Percentiles rank a stretch among this genome's conserved stretches.
Conservation (phyloP, 148 eudicot species). For the Polygonum maritimum region DNA sequence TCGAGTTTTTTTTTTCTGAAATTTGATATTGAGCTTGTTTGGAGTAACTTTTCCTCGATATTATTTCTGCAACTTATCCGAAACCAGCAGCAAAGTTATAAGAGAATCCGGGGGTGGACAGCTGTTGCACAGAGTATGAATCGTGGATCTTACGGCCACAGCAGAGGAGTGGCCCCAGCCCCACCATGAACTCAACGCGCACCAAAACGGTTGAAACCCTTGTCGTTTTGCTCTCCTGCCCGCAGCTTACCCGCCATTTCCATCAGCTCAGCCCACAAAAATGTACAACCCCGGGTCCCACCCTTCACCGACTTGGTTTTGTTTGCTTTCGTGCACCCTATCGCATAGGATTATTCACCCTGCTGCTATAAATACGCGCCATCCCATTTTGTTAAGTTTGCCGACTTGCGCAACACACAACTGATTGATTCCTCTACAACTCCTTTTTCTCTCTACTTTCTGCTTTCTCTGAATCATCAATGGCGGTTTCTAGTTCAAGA, state of each 20-base stretch:
- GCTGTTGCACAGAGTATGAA: not conserved
- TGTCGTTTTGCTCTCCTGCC: not conserved
- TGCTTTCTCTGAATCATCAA: slow-evolving; percentile 1
- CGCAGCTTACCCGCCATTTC: slow-evolving; percentile 4
- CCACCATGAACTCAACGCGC: not conserved
- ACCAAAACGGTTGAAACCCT: not conserved
- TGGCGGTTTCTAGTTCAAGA: slow-evolving; percentile 32
- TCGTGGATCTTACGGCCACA: not conserved
- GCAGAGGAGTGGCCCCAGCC: not conserved
- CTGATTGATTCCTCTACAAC: slow-evolving; percentile 16
- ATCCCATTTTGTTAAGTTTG: slow-evolving; percentile 42
- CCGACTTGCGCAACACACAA: slow-evolving; percentile 38
- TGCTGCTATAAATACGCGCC: slow-evolving; percentile 42
- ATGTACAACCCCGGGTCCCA: not conserved
- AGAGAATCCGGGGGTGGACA: not conserved
- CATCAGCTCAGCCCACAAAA: slow-evolving; percentile 1
- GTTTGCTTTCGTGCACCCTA: slow-evolving; percentile 18
- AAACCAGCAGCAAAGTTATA: not conserved
- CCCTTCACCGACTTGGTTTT: slow-evolving; percentile 25
- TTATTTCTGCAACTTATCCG: not conserved
- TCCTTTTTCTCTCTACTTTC: not conserved
- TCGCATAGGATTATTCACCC: not conserved
- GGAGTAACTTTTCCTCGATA: no score
- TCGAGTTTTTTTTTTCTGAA: no score
- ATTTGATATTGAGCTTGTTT: no score